Conservation (phyloP, 1,139 yeast genomes). For the Suhomyces atakaporum region DNA sequence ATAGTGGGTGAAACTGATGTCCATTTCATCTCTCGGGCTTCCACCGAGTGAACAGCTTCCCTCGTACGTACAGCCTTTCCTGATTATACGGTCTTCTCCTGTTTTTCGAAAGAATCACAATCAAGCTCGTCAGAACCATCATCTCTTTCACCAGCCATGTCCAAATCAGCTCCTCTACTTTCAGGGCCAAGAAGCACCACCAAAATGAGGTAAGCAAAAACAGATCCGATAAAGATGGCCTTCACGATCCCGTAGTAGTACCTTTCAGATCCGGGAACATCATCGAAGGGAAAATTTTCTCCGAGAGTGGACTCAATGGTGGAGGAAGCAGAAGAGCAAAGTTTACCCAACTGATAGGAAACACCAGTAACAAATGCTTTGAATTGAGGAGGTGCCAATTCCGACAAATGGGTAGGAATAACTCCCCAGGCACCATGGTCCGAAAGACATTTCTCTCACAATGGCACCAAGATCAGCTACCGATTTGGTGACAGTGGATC, state of each 20-base stretch:
- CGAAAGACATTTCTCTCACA: constrained; percentile 61
- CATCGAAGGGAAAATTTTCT: constrained; percentile 54
- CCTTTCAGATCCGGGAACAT: constrained; percentile 6
- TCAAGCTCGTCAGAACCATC: constrained; percentile 14
- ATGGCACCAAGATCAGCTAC: constrained; percentile 75
- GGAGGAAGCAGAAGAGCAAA: constrained; percentile 80
- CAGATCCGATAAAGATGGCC: constrained; percentile 83
- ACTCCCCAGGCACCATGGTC: constrained; percentile 93
- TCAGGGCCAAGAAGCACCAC: constrained; percentile 75
- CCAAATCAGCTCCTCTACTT: constrained; percentile 44
- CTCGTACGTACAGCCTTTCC: not conserved
- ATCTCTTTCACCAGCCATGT: constrained; percentile 16
- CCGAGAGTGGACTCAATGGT: constrained; percentile 81
- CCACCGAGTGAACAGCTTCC: too few relatives aligned
- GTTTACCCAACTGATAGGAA: constrained; percentile 81
- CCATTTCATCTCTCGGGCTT: too few relatives aligned
- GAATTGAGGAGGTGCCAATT: constrained; percentile 75
- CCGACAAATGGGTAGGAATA: constrained; percentile 74
- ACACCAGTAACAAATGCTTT: constrained; percentile 74
- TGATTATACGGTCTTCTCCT: not conserved
- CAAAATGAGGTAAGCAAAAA: constrained; percentile 61
- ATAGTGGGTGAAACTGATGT: too few relatives aligned
- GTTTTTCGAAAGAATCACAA: not conserved
- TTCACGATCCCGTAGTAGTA: constrained; percentile 54
- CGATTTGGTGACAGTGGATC: constrained; percentile 65